Evolutionary conservation across 441 rosid genomes (phyloP).

Genomic region (Daphne laureola): DNA sequence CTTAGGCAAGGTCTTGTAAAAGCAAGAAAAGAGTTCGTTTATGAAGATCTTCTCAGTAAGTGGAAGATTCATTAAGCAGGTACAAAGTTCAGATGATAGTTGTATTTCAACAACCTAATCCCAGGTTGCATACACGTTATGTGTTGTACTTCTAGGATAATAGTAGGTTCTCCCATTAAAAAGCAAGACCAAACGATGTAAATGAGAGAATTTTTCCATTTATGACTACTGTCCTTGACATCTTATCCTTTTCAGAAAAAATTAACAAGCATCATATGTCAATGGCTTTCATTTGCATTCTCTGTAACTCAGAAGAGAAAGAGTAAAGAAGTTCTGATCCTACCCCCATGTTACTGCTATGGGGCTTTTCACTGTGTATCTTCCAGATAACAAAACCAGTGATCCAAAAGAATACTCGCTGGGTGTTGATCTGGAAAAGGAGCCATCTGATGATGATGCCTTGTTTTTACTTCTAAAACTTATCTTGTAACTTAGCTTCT

Average conservation of each 20-base stretch:
- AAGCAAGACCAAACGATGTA: too few relatives aligned
- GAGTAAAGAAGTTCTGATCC: neutral
- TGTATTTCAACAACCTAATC: too few relatives aligned
- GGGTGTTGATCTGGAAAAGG: neutral
- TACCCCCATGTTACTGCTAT: conserved; percentile 54
- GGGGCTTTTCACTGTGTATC: conserved; percentile 54
- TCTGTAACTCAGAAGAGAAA: neutral
- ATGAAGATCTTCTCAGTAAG: conserved; percentile 39
- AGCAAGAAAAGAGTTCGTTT: conserved; percentile 26
- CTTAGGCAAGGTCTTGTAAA: conserved; percentile 34
- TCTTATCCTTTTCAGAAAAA: too few relatives aligned
- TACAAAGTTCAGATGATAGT: neutral
- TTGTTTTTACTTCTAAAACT: conserved; percentile 18
- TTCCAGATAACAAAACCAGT: conserved; percentile 52
- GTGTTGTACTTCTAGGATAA: too few relatives aligned
- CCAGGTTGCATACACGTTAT: too few relatives aligned
- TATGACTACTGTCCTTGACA: too few relatives aligned
- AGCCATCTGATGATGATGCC: neutral
- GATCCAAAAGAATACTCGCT: conserved; percentile 43
- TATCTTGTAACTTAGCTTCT: conserved; percentile 42
- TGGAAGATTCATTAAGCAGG: conserved; percentile 24
- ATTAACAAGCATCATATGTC: too few relatives aligned
- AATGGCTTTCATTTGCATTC: too few relatives aligned
- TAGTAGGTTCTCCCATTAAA: too few relatives aligned
- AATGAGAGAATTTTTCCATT: too few relatives aligned